Evolutionary conservation across 2,329 filamentous ascomycete genomes (phyloP), one percentile per base, ranked within the genome.

Genomic region (Aureobasidium zeae): DNA sequence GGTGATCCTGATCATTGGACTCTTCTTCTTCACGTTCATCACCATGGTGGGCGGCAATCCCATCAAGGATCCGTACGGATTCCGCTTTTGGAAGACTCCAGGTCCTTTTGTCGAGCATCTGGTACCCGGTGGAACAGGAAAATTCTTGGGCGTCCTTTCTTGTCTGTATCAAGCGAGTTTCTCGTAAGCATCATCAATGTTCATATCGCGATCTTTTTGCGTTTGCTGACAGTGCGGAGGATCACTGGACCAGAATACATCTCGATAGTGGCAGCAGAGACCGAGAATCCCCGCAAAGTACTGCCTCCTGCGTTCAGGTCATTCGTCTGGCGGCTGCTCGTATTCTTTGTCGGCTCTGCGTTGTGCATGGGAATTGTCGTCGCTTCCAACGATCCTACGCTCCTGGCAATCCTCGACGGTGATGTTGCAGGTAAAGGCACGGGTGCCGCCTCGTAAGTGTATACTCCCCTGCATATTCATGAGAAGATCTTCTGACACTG

Each of bases 271-370:
- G 59, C 66, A 13, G 69, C 64, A 31, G 68, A 71, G 49, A 64
- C 67, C 7, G 66, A 66, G 51, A 60, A 61, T 21, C 67, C 68
- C 11, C 61, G 67, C n/a, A 56, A 49, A 9, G 53, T 66, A 55
- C 66, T 70, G 54, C 67, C 68, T 52, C 57, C 58, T 21, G 68
- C 68, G 4, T 70, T 68, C 59, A 70, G 68, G 56, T 67, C 66
- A 7, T 63, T 70, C 21, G 68, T 66, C 55, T 63, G 57, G 52
- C 63, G 68, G 39, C 66, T 70, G 38, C 63, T 61, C 25, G 53
- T 65, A 50, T 69, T 70, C 58, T 70, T 69, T 55, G 65, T 70
- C 42, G 57, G 64, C 2, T 65, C 65, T 15, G 65, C 67, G 5
- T 55, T 71, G 12, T 65, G 61, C 47, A 61, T 66, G 10, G 67